Evolutionary conservation across 441 rosid species (phyloP), one percentile per base, ranked within the genome.

Genomic region (Mallotus repandus): DNA sequence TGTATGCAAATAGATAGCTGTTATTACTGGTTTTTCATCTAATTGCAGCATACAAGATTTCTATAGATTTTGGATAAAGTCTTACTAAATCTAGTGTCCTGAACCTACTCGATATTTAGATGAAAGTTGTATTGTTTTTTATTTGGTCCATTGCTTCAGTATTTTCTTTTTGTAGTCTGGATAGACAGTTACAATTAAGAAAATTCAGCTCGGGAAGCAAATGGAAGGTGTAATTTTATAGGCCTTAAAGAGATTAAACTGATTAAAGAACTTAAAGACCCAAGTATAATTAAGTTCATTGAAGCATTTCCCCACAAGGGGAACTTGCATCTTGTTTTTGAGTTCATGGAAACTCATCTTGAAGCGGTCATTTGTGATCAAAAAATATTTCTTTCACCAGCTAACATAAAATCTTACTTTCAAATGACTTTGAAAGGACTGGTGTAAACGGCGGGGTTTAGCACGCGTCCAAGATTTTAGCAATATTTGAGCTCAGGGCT

Each of bases 281-380:
- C 99, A 0, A 85, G 88, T 77, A 89, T 95, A 21, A 93, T 95
- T 6, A 97, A 89, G 81, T 75, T 93, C 76, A 90, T 86, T 9
- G 97, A 95, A 79, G 91, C 98, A 32, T 95, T 95, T 77, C 95
- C 97, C 78, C 98, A 89, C 86, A 93, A 93, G 80, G 98, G 89
- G 49, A 95, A 90, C 80, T 76, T 95, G 89, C 97, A 95, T 84
- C 92, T 95, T 74, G 99, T 95, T 61, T 95, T 95, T 54, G 97
- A 91, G 86, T 93, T 91, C 79, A 95, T 93, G 99, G 98, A 93
- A 87, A 95, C 98, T 58, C 98, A 93, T 79, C 98, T 95, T 25
- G 99, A 95, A 90, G 96, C 91, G 9, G 91, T 95, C 74, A 93
- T 95, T 74, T 95, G 96, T 5, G 93, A 95, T 69, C 79, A 86